Evolutionary conservation across 2,329 filamentous ascomycete species (phyloP).

Genomic region (Aspergillus pseudotamarii): DNA sequence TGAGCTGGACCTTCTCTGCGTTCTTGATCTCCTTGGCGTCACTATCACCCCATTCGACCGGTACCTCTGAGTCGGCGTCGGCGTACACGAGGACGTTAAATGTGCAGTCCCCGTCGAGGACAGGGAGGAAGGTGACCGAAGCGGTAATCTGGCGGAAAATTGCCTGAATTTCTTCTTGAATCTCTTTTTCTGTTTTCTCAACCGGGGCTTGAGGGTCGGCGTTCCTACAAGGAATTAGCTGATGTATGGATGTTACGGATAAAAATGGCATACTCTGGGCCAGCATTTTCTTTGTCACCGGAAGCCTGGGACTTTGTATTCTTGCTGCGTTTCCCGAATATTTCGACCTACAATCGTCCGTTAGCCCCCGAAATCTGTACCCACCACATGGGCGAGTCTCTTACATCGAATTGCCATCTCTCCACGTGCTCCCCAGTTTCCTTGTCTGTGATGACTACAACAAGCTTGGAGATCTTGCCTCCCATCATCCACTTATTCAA

Average conservation of each 20-base stretch:
- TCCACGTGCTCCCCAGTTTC: slow-evolving; percentile 96
- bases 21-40: slow-evolving; percentile 96
- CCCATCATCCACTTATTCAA: slow-evolving; percentile 97
- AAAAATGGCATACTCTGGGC: slow-evolving; percentile 51
- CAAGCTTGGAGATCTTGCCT: slow-evolving; percentile 95
- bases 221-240: slow-evolving; percentile 29
- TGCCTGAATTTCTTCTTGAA: slow-evolving; percentile 92
- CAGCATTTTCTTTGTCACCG: slow-evolving; percentile 71
- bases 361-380: slow-evolving; percentile 13
- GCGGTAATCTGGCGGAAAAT: slow-evolving; percentile 98
- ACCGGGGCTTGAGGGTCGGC: slow-evolving; percentile 30
- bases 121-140: slow-evolving; percentile 93
- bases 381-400: slow-evolving; percentile 23
- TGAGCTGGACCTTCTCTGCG: slow-evolving; percentile 90
- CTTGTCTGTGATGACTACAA: slow-evolving; percentile 95
- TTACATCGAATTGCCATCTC: slow-evolving; percentile 95
- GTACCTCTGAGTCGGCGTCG: slow-evolving; percentile 93
- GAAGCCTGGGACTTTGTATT: slow-evolving; percentile 53
- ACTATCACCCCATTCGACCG: slow-evolving; percentile 97
- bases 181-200: slow-evolving; percentile 90
- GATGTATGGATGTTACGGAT: not conserved
- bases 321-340: slow-evolving; percentile 56
- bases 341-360: slow-evolving; percentile 51
- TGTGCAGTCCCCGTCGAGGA: slow-evolving; percentile 91
- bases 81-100: slow-evolving; percentile 99